Evolutionary conservation across 2,329 filamentous ascomycete species (phyloP), one percentile per base, ranked within the genome.

Genomic region (Ceratocystis destructans): DNA sequence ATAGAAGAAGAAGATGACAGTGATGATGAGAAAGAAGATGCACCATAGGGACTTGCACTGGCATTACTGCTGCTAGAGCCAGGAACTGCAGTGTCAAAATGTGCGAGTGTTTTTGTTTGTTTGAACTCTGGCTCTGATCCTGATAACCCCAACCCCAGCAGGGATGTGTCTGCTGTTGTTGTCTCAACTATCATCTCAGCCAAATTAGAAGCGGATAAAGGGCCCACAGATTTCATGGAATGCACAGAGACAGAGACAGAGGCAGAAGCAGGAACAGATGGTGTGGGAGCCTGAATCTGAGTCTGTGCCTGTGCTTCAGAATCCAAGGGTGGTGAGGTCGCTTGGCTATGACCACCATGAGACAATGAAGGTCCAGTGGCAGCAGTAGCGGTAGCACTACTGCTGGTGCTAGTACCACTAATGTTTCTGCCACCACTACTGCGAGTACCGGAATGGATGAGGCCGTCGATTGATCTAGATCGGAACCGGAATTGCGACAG

Each of bases 151-250:
- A 59, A 31, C 55, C 25, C 20, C 41, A 20, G 7, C 61, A 63
- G 61, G 61, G 61, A 33, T 63, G 7, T 10, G 46, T 17, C 46
- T 22, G 61, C 33, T 48, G 61, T 48, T 48, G 44, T 63, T 46
- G 25, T 63, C 44, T 46, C 41, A 63, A 20, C 50, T 10, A 48
- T 46, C 61, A 63, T 48, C 44, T 63, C 46, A 63, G 41, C n/a
- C 17, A 48, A 48, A 48, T 63, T 63, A 46, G 61, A 46, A 48
- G 61, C 61, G 61, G 61, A 46, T 48, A 48, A 59, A 31, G 55
- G 61, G 17, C 61, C 41, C 61, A 63, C 61, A 25, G 61, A 41
- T 5, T 41, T 10, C 37, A 41, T 41, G 37, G 37, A 41, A 41
- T 41, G 37, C 37, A 41, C 37, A 41, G 61, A 63, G 48, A 37